Evolutionary conservation across 345 rosid species (phyloP).

Genomic region (Triadica sebifera): DNA sequence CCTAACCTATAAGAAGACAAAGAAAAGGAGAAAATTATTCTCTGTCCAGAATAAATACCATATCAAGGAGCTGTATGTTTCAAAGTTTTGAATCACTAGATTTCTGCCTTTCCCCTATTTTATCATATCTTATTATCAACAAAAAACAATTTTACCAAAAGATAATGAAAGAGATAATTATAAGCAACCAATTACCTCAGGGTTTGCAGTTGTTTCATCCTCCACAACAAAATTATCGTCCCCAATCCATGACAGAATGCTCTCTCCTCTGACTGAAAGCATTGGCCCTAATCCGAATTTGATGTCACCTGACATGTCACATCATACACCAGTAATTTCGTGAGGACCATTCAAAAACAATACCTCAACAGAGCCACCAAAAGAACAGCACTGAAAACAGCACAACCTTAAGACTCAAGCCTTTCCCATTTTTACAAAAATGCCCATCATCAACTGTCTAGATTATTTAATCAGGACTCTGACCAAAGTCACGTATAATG

Average conservation of each 20-base stretch:
- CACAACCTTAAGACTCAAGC: neutral
- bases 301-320: slow-evolving; percentile 47
- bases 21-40: neutral
- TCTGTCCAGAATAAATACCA: neutral
- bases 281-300: slow-evolving; percentile 46
- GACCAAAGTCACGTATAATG: neutral
- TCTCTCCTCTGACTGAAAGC: slow-evolving; percentile 73
- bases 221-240: slow-evolving; percentile 67
- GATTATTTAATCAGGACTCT: neutral
- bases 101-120: neutral
- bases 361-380: neutral
- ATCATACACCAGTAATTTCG: neutral
- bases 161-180: neutral
- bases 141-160: neutral
- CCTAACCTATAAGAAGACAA: neutral
- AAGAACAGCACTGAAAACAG: neutral
- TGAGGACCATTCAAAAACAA: slow-evolving; percentile 8
- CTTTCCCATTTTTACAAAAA: neutral
- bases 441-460: neutral
- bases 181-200: slow-evolving; percentile 47
- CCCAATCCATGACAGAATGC: slow-evolving; percentile 62
- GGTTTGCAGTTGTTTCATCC: slow-evolving; percentile 43
- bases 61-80: neutral
- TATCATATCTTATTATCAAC: neutral
- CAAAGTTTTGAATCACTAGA: neutral